These are phyloP conservation scores for Suhomyces yuchorum DNA, from an alignment of 1,139 yeast genomes.

Conservation along the genomic window DNA sequence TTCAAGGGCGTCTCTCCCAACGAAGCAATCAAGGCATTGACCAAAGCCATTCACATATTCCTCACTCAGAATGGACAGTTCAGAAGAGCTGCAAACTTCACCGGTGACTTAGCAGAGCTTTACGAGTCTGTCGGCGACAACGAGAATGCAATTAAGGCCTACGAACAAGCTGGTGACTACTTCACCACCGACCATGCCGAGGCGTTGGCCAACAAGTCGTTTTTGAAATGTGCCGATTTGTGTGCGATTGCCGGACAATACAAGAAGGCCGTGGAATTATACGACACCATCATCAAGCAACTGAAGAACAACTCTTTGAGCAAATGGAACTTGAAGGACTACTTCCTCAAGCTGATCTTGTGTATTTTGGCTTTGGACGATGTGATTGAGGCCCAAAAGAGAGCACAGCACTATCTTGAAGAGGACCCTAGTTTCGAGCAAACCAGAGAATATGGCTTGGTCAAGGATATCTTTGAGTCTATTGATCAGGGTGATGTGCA, in stretches of 20 bases:
- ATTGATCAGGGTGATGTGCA: conserved; percentile 82
- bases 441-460: conserved; percentile 76
- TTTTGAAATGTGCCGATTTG: conserved; percentile 86
- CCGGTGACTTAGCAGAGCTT: conserved; percentile 84
- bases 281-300: conserved; percentile 75
- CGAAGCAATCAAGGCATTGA: conserved; percentile 77
- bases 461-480: conserved; percentile 66
- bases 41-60: conserved; percentile 78
- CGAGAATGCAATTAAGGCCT: conserved; percentile 70
- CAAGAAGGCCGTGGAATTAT: conserved; percentile 70
- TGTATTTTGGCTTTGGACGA: conserved; percentile 85
- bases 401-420: conserved; percentile 60
- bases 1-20: conserved; percentile 71
- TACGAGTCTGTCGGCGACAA: conserved; percentile 74
- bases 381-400: conserved; percentile 79
- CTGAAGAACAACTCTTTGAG: conserved; percentile 74
- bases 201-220: conserved; percentile 87
- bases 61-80: conserved; percentile 87
- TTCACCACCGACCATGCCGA: conserved; percentile 91
- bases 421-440: conserved; percentile 80
- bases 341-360: conserved; percentile 79
- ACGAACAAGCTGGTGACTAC: conserved; percentile 96
- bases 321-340: conserved; percentile 92
- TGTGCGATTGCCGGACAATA: conserved; percentile 76
- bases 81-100: conserved; percentile 93